Percentiles rank a stretch among this genome's conserved stretches.
Evolutionary conservation across 2,329 filamentous ascomycete species (phyloP).

Genomic region (Pestalotiopsis sp.): DNA sequence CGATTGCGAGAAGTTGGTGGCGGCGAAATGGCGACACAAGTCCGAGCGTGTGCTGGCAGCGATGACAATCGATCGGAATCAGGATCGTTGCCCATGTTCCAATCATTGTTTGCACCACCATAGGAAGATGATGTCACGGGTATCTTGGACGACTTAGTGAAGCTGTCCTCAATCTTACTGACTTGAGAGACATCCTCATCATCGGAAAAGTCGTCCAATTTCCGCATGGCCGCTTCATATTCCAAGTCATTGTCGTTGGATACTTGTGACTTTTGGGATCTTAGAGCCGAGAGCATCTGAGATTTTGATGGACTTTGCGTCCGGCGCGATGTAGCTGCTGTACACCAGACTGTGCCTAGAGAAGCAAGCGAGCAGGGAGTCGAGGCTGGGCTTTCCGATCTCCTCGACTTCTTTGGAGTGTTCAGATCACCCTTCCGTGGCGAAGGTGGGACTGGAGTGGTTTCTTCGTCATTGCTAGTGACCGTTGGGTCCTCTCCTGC

Average conservation of each 20-base stretch:
- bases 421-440: background rate
- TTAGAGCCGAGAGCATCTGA: slow-evolving; percentile 24
- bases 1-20: background rate
- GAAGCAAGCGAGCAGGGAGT: slow-evolving; percentile 15
- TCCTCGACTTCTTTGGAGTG: background rate
- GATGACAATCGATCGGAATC: slow-evolving; percentile 1
- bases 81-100: background rate
- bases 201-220: slow-evolving; percentile 33
- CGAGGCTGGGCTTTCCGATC: background rate
- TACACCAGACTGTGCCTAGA: slow-evolving; percentile 39
- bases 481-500: background rate
- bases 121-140: slow-evolving; percentile 21
- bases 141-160: slow-evolving; percentile 12
- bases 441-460: slow-evolving; percentile 2
- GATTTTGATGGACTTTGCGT: slow-evolving; percentile 35
- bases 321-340: slow-evolving; percentile 36
- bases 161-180: background rate
- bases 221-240: slow-evolving; percentile 46
- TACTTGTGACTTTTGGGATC: slow-evolving; percentile 24
- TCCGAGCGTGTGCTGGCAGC: slow-evolving; percentile 19
- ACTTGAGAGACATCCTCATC: slow-evolving; percentile 12
- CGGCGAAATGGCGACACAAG: slow-evolving; percentile 24
- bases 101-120: slow-evolving; percentile 18
- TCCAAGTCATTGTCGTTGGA: slow-evolving; percentile 30
- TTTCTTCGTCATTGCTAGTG: background rate